Conservation (phyloP, 805 yeast genomes). For the Yamadazyma tumulicola region DNA sequence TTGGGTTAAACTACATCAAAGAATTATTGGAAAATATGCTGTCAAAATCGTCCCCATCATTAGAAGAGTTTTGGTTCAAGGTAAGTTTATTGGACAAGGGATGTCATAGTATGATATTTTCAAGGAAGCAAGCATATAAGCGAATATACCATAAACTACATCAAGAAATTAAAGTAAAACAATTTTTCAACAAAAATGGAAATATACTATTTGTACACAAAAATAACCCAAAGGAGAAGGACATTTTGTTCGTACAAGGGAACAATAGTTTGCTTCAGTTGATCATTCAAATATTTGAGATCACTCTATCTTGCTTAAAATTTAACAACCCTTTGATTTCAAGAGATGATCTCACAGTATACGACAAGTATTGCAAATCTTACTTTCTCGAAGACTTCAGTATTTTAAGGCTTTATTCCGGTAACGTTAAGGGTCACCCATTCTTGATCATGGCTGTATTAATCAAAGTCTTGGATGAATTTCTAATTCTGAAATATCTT, state of each 20-base stretch:
- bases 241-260: constrained; percentile 5
- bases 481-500: constrained; percentile 9
- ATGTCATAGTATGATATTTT: constrained; percentile 8
- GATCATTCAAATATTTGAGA: constrained; percentile 3
- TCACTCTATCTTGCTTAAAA: constrained; percentile 4
- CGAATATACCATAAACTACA: constrained; percentile 6
- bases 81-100: constrained; percentile 16
- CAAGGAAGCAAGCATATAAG: constrained; percentile 3
- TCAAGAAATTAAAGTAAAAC: constrained; percentile 5
- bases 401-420: constrained; percentile 20
- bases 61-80: constrained; percentile 19
- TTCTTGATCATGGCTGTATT: constrained; percentile 16
- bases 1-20: constrained; percentile 13
- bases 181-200: constrained; percentile 6
- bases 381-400: constrained; percentile 19
- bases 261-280: constrained; percentile 4
- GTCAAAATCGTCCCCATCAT: background rate
- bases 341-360: constrained; percentile 1
- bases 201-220: constrained; percentile 1
- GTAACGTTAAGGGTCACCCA: constrained; percentile 18
- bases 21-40: constrained; percentile 1
- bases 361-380: constrained; percentile 5
- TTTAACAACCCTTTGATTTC: constrained; percentile 9
- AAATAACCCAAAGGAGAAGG: background rate
- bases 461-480: constrained; percentile 15